Evolutionary conservation across 2,329 filamentous ascomycete genomes (phyloP).

Genomic region (Juglanconis juglandina): DNA sequence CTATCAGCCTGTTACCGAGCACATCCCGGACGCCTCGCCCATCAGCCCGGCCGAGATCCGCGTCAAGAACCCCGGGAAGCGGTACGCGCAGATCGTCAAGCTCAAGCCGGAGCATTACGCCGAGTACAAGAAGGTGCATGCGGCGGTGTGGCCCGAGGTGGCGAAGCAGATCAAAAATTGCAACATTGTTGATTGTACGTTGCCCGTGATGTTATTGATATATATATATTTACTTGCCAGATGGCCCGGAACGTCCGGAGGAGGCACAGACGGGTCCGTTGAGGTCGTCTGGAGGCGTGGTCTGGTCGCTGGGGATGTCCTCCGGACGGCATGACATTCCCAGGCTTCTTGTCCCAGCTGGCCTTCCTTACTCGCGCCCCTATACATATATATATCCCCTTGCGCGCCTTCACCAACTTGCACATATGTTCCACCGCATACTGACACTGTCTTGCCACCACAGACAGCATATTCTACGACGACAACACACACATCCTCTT

Average conservation of each 20-base stretch:
- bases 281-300: too few species aligned
- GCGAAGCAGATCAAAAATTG: conserved; percentile 71
- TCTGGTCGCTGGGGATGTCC: too few species aligned
- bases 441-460: not conserved
- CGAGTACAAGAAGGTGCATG: conserved; percentile 72
- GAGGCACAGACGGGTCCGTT: too few species aligned
- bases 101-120: conserved; percentile 64
- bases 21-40: conserved; percentile 11
- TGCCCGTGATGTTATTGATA: not conserved
- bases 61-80: conserved; percentile 14
- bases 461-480: conserved; percentile 73
- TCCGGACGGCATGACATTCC: too few species aligned
- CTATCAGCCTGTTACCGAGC: not conserved
- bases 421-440: too few species aligned
- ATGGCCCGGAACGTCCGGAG: too few species aligned
- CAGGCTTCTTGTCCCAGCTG: too few species aligned
- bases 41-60: conserved; percentile 11
- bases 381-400: not conserved
- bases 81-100: conserved; percentile 63
- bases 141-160: conserved; percentile 74
- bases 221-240: too few species aligned
- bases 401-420: too few species aligned
- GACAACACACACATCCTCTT: conserved; percentile 62
- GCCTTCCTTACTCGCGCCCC: not conserved
- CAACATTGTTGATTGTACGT: conserved; percentile 69